Percentiles rank a stretch among this genome's conserved stretches.
Conservation (phyloP, 176 grass and related monocot genomes). For the Hordeum vulgare region MorexV3_pseudomolecules_assembly NC_058521.1:590471216-590471715, state of each 20-base stretch:
- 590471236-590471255: not conserved
- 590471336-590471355: slow-evolving; percentile 15
- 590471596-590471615: slow-evolving; percentile 21
- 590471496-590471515: slow-evolving; percentile 52
- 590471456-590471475: slow-evolving; percentile 44
- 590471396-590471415: slow-evolving; percentile 28
- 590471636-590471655: slow-evolving; percentile 15
- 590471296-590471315: slow-evolving; percentile 2
- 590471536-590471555: slow-evolving; percentile 55
- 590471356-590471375: slow-evolving; percentile 11
- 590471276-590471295: slow-evolving; percentile 3
- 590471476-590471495: slow-evolving; percentile 47
- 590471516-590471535: slow-evolving; percentile 49
- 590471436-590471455: slow-evolving; percentile 44
- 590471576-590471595: slow-evolving; percentile 47
- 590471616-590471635: slow-evolving; percentile 16
- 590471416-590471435: slow-evolving; percentile 47
- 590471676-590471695: slow-evolving; percentile 26
- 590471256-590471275: not conserved
- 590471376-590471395: slow-evolving; percentile 12
- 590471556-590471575: slow-evolving; percentile 54
- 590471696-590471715: slow-evolving; percentile 25
- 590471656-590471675: slow-evolving; percentile 12
- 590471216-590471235: slow-evolving; percentile 21
- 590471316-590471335: slow-evolving; percentile 6